Base-by-base conservation (phyloP, 495 filamentous ascomycete species). In the Podospora pseudoanserina region DNA sequence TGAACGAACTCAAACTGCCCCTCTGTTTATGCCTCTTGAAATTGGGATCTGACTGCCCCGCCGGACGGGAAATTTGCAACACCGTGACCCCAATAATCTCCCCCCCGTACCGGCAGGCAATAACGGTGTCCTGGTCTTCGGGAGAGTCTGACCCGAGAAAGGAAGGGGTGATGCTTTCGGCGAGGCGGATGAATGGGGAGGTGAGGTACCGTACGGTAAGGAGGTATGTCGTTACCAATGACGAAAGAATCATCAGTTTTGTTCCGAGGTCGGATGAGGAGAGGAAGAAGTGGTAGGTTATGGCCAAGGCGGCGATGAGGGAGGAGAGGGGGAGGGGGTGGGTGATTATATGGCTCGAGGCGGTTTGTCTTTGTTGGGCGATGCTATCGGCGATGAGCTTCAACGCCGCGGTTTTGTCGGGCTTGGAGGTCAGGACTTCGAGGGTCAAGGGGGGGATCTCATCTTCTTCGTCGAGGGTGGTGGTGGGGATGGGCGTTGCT, bases 321-420 rank as follows among this genome's bases (percentile, higher is more conserved):
- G 58, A 58, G 27, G 76, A 68, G 5, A 83, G 70, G 62, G 78
- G 68, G 34, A 79, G 71, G 5, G 82, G 82, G 74, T 84, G 79
- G 62, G 76, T 75, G 62, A 80, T 70, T 26, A 82, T 68, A 61
- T 74, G 59, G 56, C 68, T 71, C 20, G 81, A 72, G 16, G 80
- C 76, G 13, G 73, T 70, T 62, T 83, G 81, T 30, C 81, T 79
- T 71, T 83, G 81, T 70, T 84, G 81, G 64, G 78, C 78, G 49
- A 84, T 79, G 70, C 75, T 78, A 71, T 83, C 82, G 57, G 81
- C 79, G 3, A 84, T 72, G 26, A 83, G 74, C 23, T 76, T 74
- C 53, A 84, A 70, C 15, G 80, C 81, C 60, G 78, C 78, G 64
- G 77, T 71, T 65, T 81, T 84, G 55, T 83, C 79, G 23, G 68